Conservation (phyloP, 1,284 basidiomycete genomes). For the Wolfiporia cocos region DNA sequence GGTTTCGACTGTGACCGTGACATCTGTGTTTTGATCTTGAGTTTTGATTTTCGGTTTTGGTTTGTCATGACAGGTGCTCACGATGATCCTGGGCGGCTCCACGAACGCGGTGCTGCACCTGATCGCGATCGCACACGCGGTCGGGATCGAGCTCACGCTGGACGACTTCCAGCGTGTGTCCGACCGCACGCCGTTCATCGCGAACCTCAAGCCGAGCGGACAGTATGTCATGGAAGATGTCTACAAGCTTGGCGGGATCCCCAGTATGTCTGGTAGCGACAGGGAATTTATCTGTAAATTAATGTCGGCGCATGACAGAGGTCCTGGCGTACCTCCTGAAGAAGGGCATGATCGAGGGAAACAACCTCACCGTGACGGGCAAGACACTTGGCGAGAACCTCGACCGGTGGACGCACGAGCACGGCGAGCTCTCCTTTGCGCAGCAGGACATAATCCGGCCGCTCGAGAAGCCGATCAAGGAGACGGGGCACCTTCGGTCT, state of each 20-base stretch:
- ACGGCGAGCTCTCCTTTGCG: conserved; percentile 65
- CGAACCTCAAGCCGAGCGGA: conserved; percentile 87
- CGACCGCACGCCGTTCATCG: conserved; percentile 82
- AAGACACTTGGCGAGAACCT: conserved; percentile 86
- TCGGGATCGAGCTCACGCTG: conserved; percentile 75
- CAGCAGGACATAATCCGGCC: conserved; percentile 83
- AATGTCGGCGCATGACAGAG: conserved; percentile 42
- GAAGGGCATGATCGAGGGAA: conserved; percentile 79
- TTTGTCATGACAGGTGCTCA: conserved; percentile 81
- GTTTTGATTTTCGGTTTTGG: too few species aligned
- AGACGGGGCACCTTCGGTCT: conserved; percentile 82
- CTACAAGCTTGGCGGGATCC: conserved; percentile 84
- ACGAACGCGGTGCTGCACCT: conserved; percentile 91
- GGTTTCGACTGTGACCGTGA: conserved; percentile 7
- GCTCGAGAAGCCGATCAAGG: conserved; percentile 81
- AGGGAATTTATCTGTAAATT: not conserved
- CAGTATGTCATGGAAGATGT: conserved; percentile 91
- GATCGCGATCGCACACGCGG: conserved; percentile 86
- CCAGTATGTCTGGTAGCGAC: conserved; percentile 46
- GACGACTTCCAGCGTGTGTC: conserved; percentile 88
- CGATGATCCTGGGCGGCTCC: conserved; percentile 92
- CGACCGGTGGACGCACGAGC: conserved; percentile 73
- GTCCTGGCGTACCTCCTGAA: conserved; percentile 79
- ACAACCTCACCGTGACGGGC: conserved; percentile 85
- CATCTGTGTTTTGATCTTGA: too few species aligned